phyloP scores from a whole-genome alignment of 2,329 filamentous ascomycete genomes.

The Phaeophleospora eucalypticola region DNA sequence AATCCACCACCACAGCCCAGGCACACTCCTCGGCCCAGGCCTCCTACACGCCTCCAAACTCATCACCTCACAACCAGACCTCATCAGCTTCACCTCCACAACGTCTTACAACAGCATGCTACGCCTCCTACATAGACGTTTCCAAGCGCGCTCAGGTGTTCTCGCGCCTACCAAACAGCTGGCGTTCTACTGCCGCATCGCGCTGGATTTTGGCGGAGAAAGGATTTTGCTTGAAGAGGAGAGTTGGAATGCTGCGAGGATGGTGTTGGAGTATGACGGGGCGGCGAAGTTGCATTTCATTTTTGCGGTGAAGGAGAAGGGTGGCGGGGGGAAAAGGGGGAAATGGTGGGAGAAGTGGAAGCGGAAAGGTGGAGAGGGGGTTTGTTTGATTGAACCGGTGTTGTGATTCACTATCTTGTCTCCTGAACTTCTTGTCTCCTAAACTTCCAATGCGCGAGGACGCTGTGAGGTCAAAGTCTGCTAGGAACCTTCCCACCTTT shows the following conservation, averaged over 20 bases:
- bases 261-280: background rate
- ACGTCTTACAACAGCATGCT: background rate
- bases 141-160: constrained; percentile 49
- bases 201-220: background rate
- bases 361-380: background rate
- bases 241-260: background rate
- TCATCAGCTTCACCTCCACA: background rate
- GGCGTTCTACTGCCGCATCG: background rate
- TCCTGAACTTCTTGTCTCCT: too few relatives aligned
- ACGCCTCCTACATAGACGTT: constrained; percentile 36
- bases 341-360: background rate
- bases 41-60: background rate
- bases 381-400: background rate
- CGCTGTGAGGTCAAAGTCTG: too few relatives aligned
- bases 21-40: background rate
- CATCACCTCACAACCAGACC: background rate
- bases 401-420: too few relatives aligned
- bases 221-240: background rate
- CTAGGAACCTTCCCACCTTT: too few relatives aligned
- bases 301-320: background rate
- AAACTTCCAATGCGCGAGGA: too few relatives aligned
- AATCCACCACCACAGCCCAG: background rate
- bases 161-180: background rate
- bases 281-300: background rate
- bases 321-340: background rate